Evolutionary conservation across 441 rosid species (phyloP).

Genomic region (Flueggea neowawraea): DNA sequence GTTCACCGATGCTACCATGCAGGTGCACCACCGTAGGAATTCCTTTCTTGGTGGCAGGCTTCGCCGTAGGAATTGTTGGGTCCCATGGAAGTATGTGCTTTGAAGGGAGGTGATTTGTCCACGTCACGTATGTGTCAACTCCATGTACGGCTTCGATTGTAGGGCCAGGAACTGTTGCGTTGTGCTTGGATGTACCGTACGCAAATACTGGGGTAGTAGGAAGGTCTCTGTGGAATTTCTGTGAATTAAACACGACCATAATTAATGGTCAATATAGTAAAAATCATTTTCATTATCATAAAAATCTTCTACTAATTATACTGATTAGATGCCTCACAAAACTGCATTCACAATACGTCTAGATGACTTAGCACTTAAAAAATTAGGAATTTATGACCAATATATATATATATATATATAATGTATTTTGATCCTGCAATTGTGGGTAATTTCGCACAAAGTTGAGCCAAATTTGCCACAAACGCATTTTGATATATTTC

Average conservation of each 20-base stretch:
- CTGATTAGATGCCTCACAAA: too few relatives aligned
- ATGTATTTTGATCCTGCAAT: too few relatives aligned
- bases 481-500: too few relatives aligned
- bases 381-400: too few relatives aligned
- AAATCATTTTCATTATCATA: too few relatives aligned
- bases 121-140: conserved; percentile 57
- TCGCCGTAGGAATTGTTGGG: conserved; percentile 73
- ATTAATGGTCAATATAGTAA: too few relatives aligned
- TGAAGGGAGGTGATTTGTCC: conserved; percentile 86
- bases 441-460: too few relatives aligned
- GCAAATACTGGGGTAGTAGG: conserved; percentile 82
- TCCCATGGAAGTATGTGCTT: conserved; percentile 91
- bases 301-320: background rate
- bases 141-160: conserved; percentile 82
- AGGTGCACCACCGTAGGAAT: conserved; percentile 93
- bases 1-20: conserved; percentile 79
- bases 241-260: background rate
- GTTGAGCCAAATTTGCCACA: too few relatives aligned
- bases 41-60: conserved; percentile 38
- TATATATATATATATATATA: too few relatives aligned
- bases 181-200: conserved; percentile 52
- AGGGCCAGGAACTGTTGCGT: conserved; percentile 88
- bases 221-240: conserved; percentile 94
- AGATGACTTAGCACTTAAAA: too few relatives aligned
- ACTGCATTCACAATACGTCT: too few relatives aligned